phyloP scores from a whole-genome alignment of 345 rosid genomes.

The Euphorbia lathyris region DNA sequence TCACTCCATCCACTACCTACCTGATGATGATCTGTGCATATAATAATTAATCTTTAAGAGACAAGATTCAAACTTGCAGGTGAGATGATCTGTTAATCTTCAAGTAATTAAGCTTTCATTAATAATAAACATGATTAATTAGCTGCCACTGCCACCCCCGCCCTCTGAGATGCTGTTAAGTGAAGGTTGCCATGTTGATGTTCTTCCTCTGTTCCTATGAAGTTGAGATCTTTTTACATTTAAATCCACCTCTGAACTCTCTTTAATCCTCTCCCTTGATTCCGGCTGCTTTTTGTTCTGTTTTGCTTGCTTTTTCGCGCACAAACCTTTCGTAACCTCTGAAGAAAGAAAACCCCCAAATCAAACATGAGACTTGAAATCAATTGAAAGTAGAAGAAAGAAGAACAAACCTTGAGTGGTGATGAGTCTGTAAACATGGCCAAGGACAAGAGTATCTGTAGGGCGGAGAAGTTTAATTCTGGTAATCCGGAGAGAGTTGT shows the following conservation, averaged over 20 bases:
- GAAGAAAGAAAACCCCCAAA: slow-evolving; percentile 13
- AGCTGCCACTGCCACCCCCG: slow-evolving; percentile 39
- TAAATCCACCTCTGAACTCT: slow-evolving; percentile 20
- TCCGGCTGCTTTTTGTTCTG: slow-evolving; percentile 37
- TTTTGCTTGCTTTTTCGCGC: slow-evolving; percentile 69
- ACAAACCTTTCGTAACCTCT: slow-evolving; percentile 86
- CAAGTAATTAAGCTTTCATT: too few relatives aligned
- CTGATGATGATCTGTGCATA: too few relatives aligned
- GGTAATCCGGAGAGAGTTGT: slow-evolving; percentile 57
- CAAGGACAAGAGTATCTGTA: slow-evolving; percentile 68
- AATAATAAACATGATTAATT: slow-evolving; percentile 21
- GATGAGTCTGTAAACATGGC: slow-evolving; percentile 81
- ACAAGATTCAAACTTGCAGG: not conserved
- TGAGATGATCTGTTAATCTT: slow-evolving; percentile 12
- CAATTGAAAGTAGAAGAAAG: not conserved
- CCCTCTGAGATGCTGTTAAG: slow-evolving; percentile 79
- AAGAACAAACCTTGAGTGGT: slow-evolving; percentile 54
- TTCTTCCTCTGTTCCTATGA: slow-evolving; percentile 43
- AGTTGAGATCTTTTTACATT: slow-evolving; percentile 36
- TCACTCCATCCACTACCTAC: too few relatives aligned
- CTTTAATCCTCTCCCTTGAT: slow-evolving; percentile 21
- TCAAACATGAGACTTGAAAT: not conserved
- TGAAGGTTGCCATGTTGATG: slow-evolving; percentile 86
- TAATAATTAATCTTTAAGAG: too few relatives aligned
- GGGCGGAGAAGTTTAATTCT: slow-evolving; percentile 93